Evolutionary conservation across 495 filamentous ascomycete genomes (phyloP), one percentile per base, ranked within the genome.

Genomic region (Daldinia vernicosa): DNA sequence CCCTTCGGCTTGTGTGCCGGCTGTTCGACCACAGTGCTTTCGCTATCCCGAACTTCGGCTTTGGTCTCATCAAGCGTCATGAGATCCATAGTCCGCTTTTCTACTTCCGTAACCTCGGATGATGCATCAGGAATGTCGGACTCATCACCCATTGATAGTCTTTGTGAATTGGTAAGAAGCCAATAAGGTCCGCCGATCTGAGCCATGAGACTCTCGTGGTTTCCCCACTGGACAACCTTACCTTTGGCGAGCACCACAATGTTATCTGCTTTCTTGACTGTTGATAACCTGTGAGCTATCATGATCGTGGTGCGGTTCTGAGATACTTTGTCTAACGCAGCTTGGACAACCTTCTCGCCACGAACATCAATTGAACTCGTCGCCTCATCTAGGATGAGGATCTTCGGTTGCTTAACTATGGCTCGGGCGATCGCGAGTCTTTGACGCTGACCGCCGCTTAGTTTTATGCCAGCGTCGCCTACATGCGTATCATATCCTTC

Each of bases 351-450:
- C n/a, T 82, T 79, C 70, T 90, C 88, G 17, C 85, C 81, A 9
- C 83, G 80, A 28, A 86, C 83, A 66, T 89, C 88, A 26, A 90
- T 85, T 32, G 86, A 83, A 58, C 83, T 88, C 0, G 92, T 95
- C 17, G 93, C 93, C 77, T 97, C 93, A 73, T 96, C 93, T 6
- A 97, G 80, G 33, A 97, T 89, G 5, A 97, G 80, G 62, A 97
- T 90, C n/a, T 87, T 87, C 0, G 93, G 92, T 53, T 92, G 84
- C 73, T 92, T 91, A 60, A 96, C 85, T 30, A 93, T 87, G 26
- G 88, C 89, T 22, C 91, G 82, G 1, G 91, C 91, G 58, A 94
- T 88, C 9, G 91, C 86, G 0, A 92, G 77, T 45, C 89, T 81
- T 70, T 92, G 90, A 66, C 88, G 87, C 74, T 89, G 87, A 12